Base-by-base conservation (phyloP, 495 filamentous ascomycete species). In the Talaromyces ruber region DNA sequence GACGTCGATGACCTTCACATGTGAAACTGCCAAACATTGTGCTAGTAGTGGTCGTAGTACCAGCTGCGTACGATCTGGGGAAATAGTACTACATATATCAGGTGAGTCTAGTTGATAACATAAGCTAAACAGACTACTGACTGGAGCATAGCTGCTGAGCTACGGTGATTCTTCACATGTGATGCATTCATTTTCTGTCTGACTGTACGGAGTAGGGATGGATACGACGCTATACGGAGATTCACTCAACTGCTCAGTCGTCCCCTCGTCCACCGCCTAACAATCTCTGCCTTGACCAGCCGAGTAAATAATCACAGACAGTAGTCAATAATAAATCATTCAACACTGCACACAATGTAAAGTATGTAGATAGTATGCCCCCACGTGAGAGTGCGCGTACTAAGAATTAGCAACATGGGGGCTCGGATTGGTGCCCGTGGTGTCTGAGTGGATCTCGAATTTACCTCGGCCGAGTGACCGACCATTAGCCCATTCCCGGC, bases 391-490 rank as follows among this genome's bases (percentile, higher is more conserved):
- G n/a, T n/a, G n/a, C n/a, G n/a, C n/a, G n/a, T n/a, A n/a, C n/a
- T n/a, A 52, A 5, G 9, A 47, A 47, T 47, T 12, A 12, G 5
- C 5, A 39, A 39, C 34, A 39, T 39, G 34, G 34, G 30, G 14
- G 43, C 43, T 54, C 51, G 51, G 22, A 54, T 54, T 54, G 51
- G 51, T 26, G n/a, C 26, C 51, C 51, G 51, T 18, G 51, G 4
- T 25, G 18, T 26, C n/a, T 3, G 2, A 18, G 26, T 54, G 32
- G 34, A 45, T 0, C 30, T 24, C 57, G 21, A 30, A 18, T 63
- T 65, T 70, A 64, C 72, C 72, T 74, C 72, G 72, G 72, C 72
- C 72, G 72, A 74, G 71, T 71, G 59, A 21, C 61, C 54, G 61
- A 54, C 26, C 51, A 11, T n/a, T 26, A 21, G 22, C 51, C 30